Evolutionary conservation across 1,284 basidiomycete species (phyloP), one percentile per base, ranked within the genome.

Genomic region (Lentinula novae-zelandiae): DNA sequence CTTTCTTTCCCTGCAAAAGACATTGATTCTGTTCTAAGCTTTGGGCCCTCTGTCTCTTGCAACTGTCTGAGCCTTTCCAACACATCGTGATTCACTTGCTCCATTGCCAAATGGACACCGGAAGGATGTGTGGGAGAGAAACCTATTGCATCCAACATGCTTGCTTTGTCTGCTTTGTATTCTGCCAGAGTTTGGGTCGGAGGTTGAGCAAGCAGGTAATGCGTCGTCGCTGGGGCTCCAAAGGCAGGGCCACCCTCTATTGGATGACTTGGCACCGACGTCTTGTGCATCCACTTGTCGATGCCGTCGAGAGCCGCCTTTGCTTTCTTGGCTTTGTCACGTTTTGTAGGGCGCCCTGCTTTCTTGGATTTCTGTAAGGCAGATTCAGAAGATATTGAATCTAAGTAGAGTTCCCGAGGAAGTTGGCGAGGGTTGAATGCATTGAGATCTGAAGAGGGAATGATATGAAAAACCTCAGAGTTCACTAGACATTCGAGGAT

Each of bases 281-380:
- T 78, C 55, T 76, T 76, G 58, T 80, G 77, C 52, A 87, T 68
- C 81, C 82, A 83, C 52, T 73, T 75, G 34, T 84, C 82, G 61
- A 90, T 71, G 7, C 74, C 72, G 3, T 72, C 73, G 1, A 87
- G 67, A 0, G 83, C 80, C 1, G 78, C 74, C 64, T 80, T 81
- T 5, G 82, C 79, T 69, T 78, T 84, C 65, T 80, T 81, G 9
- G 72, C 72, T 67, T 81, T 84, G 54, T 88, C 87, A 5, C 82
- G 78, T 66, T 78, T 86, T 6, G 86, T 81, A 0, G 87, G 87
- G 0, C 89, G 79, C 3, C 90, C 89, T 68, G 80, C 86, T 69
- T 87, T 85, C 71, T 82, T 86, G 15, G 73, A 68, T 20, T 64
- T 65, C 53, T 53, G 67, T 63, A 65, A 13, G 42, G 66, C 60